Percentiles rank a stretch among this genome's conserved stretches.
These are phyloP conservation scores for Aspergillus sergii DNA, from an alignment of 2,329 filamentous ascomycete genomes.

Conservation along the genomic window DNA sequence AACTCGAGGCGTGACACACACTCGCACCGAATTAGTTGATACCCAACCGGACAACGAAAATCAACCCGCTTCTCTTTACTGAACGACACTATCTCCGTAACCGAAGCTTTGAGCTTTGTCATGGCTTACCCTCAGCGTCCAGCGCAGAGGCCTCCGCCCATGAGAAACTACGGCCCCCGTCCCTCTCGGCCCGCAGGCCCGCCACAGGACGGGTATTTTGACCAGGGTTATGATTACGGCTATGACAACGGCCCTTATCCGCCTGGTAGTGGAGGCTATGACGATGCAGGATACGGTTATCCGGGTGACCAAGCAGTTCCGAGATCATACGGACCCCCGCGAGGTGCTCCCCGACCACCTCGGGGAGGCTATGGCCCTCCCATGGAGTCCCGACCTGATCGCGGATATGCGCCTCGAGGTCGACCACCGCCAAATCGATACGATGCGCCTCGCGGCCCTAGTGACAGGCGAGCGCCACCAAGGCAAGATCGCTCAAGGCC, in stretches of 20 bases:
- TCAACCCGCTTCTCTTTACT: neutral
- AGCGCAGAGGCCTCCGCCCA: slow-evolving; percentile 35
- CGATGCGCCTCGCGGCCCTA: slow-evolving; percentile 29
- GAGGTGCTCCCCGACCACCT: slow-evolving; percentile 34
- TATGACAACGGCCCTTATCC: slow-evolving; percentile 30
- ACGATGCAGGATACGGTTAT: slow-evolving; percentile 30
- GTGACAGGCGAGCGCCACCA: slow-evolving; percentile 33
- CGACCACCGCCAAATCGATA: slow-evolving; percentile 29
- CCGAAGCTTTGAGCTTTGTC: slow-evolving; percentile 3
- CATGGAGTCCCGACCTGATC: slow-evolving; percentile 15
- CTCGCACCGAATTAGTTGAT: neutral
- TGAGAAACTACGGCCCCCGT: slow-evolving; percentile 33
- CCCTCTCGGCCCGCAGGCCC: slow-evolving; percentile 25
- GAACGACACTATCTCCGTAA: neutral
- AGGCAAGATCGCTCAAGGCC: slow-evolving; percentile 33
- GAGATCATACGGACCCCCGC: slow-evolving; percentile 29
- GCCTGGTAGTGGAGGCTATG: slow-evolving; percentile 27
- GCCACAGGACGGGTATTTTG: slow-evolving; percentile 29
- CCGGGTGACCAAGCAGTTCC: slow-evolving; percentile 28
- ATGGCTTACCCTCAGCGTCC: slow-evolving; percentile 44
- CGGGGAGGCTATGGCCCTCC: slow-evolving; percentile 34
- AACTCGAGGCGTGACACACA: neutral
- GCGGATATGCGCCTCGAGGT: slow-evolving; percentile 29
- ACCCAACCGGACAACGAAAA: slow-evolving; percentile 1
- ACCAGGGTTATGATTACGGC: slow-evolving; percentile 28